Evolutionary conservation across 2,329 filamentous ascomycete genomes (phyloP), one percentile per base, ranked within the genome.

Genomic region (Dothistroma septosporum): DNA sequence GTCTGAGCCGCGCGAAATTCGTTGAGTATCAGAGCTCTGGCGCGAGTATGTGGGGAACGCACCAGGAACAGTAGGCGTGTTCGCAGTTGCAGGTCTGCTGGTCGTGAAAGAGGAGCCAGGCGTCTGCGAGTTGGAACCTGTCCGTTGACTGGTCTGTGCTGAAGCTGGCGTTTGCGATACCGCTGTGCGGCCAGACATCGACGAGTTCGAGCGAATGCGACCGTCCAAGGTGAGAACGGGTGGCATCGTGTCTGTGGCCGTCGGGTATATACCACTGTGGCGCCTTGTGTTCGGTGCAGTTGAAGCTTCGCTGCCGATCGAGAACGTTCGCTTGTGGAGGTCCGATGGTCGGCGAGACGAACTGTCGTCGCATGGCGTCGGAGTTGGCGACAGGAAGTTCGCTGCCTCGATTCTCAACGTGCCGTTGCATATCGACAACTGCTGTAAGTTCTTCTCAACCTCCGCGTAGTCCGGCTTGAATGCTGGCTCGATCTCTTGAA

Each of bases 391-490:
- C 44, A 82, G 78, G 74, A 85, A 82, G 77, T 88, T 76, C 76
- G 82, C 73, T 72, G 84, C 74, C 72, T 87, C 79, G 68, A 85
- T 74, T 76, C 89, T 72, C 74, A 86, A 68, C 6, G 81, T 80
- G 19, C 90, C 89, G 71, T 95, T 96, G 75, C 92, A 84, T 59
- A 96, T 89, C 19, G 86, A 85, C 50, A 97, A 83, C 53, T 83
- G 84, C 85, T 81, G 21, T 92, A 81, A 64, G 88, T 84, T 31
- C 47, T 88, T 86, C 66, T 95, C 88, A 55, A 89, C 85, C 68
- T 88, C 87, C 24, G 84, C 86, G 73, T 89, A 94, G 70, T 96
- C 92, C 16, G 85, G 84, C 55, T 87, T 83, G 81, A 96, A 97
- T 11, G 87, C 85, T 44, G 85, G 83, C 61, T 92, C 81, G 57